phyloP scores from a whole-genome alignment of 2,329 filamentous ascomycete species.

The Colletotrichum sp. region DNA sequence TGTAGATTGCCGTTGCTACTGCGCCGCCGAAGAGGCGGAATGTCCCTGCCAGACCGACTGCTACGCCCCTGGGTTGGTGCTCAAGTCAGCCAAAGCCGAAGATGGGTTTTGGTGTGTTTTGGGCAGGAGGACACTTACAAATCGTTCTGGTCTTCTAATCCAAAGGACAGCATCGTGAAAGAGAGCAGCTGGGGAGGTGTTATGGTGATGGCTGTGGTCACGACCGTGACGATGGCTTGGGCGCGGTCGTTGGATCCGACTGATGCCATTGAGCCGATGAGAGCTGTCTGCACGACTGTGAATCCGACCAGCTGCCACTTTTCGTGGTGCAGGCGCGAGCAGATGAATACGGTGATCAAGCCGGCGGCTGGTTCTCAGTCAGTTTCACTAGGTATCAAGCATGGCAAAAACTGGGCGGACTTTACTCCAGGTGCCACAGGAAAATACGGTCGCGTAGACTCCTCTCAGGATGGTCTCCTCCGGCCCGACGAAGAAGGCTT shows the following conservation, averaged over 20 bases:
- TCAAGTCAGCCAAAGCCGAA: slow-evolving; percentile 16
- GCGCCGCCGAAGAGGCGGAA: slow-evolving; percentile 41
- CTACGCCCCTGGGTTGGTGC: slow-evolving; percentile 30
- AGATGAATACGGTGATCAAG: neutral
- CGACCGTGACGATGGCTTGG: slow-evolving; percentile 37
- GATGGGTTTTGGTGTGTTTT: neutral
- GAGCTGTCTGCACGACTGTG: slow-evolving; percentile 35
- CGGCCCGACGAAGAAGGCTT: slow-evolving; percentile 27
- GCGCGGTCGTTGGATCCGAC: slow-evolving; percentile 33
- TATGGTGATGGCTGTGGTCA: slow-evolving; percentile 32
- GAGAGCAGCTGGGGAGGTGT: slow-evolving; percentile 35
- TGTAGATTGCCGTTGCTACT: slow-evolving; percentile 42
- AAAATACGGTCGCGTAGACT: slow-evolving; percentile 31
- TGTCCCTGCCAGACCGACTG: slow-evolving; percentile 39
- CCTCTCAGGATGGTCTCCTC: slow-evolving; percentile 28
- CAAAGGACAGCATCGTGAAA: slow-evolving; percentile 39
- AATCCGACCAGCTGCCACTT: slow-evolving; percentile 39
- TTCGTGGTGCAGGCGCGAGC: slow-evolving; percentile 35
- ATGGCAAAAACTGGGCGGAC: neutral
- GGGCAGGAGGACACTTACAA: neutral
- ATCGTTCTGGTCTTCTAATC: slow-evolving; percentile 31
- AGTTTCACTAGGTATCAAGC: neutral
- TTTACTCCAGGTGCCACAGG: slow-evolving; percentile 31
- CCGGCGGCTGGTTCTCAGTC: neutral
- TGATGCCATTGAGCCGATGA: slow-evolving; percentile 38